phyloP scores from a whole-genome alignment of 306 rosid species.

The Vigna angularis region DNA sequence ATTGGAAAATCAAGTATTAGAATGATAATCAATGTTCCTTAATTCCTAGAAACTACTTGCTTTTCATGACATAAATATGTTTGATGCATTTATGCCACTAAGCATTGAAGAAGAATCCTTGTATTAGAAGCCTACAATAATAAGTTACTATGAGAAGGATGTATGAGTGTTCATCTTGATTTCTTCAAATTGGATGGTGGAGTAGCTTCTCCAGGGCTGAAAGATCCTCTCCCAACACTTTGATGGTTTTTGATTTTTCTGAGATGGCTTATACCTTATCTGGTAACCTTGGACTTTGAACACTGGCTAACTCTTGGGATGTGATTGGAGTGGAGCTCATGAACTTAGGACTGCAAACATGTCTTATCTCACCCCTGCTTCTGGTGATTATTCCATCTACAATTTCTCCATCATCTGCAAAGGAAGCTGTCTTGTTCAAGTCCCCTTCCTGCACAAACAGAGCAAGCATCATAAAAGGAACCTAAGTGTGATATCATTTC shows the following conservation, averaged over 20 bases:
- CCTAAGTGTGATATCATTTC: background rate
- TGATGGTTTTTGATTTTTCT: constrained; percentile 54
- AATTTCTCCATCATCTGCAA: constrained; percentile 67
- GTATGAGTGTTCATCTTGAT: constrained; percentile 41
- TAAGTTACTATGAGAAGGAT: background rate
- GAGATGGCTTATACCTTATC: constrained; percentile 55
- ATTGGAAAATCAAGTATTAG: too few species aligned
- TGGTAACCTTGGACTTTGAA: constrained; percentile 47
- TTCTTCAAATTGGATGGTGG: constrained; percentile 57
- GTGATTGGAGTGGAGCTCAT: constrained; percentile 50
- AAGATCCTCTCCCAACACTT: constrained; percentile 41
- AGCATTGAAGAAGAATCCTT: background rate
- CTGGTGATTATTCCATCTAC: constrained; percentile 63
- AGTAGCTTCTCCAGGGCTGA: constrained; percentile 55
- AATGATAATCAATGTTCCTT: too few species aligned
- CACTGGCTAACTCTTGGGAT: constrained; percentile 45
- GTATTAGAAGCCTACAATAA: background rate
- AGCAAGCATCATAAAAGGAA: constrained; percentile 11
- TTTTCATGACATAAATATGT: too few species aligned
- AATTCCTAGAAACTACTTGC: too few species aligned
- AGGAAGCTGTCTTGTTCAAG: constrained; percentile 60
- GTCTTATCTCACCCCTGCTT: constrained; percentile 75
- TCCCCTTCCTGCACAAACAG: constrained; percentile 56
- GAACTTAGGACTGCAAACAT: constrained; percentile 59
- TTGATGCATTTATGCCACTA: too few species aligned